Evolutionary conservation across 225 moss, liverwort and hornwort species (phyloP).

Genomic region (Pseudisothecium myosuroides): DNA sequence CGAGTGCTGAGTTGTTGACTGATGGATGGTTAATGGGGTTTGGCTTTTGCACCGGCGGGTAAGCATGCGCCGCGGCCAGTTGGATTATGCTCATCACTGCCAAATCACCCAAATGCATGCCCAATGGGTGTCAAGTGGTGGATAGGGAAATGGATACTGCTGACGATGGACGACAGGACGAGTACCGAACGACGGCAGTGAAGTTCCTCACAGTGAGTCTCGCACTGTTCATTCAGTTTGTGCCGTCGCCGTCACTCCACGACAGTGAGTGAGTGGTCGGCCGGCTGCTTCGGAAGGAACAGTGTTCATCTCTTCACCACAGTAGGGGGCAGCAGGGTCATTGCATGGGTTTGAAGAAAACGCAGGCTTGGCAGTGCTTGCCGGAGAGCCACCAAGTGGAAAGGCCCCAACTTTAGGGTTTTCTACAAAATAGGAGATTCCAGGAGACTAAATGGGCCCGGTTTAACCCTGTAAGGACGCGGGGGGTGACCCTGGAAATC

Average conservation of each 20-base stretch:
- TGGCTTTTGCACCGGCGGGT: not conserved
- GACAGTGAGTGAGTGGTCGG: not conserved
- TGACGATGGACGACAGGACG: constrained; percentile 1
- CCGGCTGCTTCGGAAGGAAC: not conserved
- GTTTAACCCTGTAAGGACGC: too few species aligned
- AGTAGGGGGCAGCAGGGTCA: not conserved
- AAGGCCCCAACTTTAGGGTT: too few species aligned
- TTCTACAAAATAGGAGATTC: too few species aligned
- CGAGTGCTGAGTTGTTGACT: not conserved
- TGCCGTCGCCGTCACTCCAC: not conserved
- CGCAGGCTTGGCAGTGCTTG: not conserved
- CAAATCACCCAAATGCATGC: not conserved
- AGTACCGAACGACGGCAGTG: not conserved
- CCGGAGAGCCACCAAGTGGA: not conserved
- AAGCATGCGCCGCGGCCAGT: not conserved
- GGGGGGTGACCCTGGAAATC: too few species aligned
- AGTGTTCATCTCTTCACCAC: not conserved
- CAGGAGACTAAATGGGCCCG: too few species aligned
- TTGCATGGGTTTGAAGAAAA: not conserved
- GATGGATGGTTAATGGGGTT: not conserved
- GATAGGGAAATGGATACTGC: not conserved
- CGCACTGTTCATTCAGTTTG: not conserved
- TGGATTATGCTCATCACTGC: not conserved
- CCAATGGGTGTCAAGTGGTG: not conserved
- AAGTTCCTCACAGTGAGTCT: not conserved